A percentile compares a stretch with the other conserved stretches of the same genome.
Conservation (phyloP, 2,329 filamentous ascomycete species). For the Cladosporium sp. region DNA sequence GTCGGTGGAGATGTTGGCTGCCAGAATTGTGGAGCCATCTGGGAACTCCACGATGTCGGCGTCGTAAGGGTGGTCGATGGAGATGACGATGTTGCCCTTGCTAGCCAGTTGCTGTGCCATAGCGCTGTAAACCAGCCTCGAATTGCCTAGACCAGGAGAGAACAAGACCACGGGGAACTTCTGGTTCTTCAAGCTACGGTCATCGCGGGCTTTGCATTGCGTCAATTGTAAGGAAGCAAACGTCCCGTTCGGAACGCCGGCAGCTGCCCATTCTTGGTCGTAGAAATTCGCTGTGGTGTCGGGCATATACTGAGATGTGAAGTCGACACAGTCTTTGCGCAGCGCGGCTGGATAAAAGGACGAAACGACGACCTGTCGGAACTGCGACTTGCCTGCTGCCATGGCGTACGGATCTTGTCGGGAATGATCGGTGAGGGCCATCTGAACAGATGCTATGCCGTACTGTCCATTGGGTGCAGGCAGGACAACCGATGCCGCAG, state of each 20-base stretch:
- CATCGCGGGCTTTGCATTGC: slow-evolving; percentile 8
- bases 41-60: slow-evolving; percentile 45
- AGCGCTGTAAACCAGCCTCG: slow-evolving; percentile 41
- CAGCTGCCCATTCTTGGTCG: slow-evolving; percentile 1
- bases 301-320: slow-evolving; percentile 14
- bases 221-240: slow-evolving; percentile 12
- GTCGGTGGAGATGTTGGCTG: slow-evolving; percentile 18
- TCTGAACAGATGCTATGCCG: neutral
- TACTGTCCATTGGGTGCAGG: neutral
- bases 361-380: slow-evolving; percentile 14
- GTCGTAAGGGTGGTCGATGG: slow-evolving; percentile 50
- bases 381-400: neutral
- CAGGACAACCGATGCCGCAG: neutral
- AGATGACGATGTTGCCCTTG: slow-evolving; percentile 44
- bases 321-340: slow-evolving; percentile 1
- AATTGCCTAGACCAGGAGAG: slow-evolving; percentile 43
- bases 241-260: slow-evolving; percentile 16
- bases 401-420: slow-evolving; percentile 30
- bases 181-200: slow-evolving; percentile 6
- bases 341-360: slow-evolving; percentile 12
- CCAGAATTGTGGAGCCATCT: slow-evolving; percentile 34
- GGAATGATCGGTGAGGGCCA: slow-evolving; percentile 31
- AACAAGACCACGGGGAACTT: slow-evolving; percentile 35
- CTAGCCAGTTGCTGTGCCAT: slow-evolving; percentile 45
- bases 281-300: slow-evolving; percentile 10